Conservation (phyloP, 2,329 filamentous ascomycete genomes). For the Furcasterigmium furcatum region DNA sequence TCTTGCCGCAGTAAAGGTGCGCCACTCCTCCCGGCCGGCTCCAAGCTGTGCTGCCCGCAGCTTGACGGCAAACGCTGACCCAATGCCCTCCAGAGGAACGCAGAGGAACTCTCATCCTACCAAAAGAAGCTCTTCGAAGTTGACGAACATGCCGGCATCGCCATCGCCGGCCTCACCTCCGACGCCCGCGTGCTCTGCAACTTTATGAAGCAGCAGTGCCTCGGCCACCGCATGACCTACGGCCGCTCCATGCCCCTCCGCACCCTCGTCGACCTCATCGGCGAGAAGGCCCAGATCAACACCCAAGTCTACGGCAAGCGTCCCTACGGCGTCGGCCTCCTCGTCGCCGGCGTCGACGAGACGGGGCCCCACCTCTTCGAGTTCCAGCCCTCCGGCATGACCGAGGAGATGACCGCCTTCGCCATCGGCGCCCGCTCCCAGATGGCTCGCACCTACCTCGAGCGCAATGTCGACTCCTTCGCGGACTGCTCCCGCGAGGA, state of each 20-base stretch:
- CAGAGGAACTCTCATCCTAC: constrained; percentile 98
- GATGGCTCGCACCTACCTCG: constrained; percentile 96
- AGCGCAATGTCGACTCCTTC: constrained; percentile 86
- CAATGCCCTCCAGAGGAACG: constrained; percentile 69
- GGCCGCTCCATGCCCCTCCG: constrained; percentile 89
- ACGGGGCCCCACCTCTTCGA: constrained; percentile 95
- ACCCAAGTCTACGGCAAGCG: constrained; percentile 97
- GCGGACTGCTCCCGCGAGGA: constrained; percentile 74
- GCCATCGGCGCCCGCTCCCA: constrained; percentile 94
- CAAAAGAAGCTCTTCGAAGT: constrained; percentile 99
- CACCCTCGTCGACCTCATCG: constrained; percentile 86
- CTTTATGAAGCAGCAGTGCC: constrained; percentile 99
- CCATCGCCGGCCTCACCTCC: constrained; percentile 93
- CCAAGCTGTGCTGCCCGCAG: too few relatives aligned
- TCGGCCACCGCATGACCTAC: constrained; percentile 93
- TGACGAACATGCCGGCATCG: constrained; percentile 92
- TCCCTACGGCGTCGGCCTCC: constrained; percentile 89
- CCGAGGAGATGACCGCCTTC: constrained; percentile 94
- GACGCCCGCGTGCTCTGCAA: constrained; percentile 99
- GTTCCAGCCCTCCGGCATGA: constrained; percentile 95
- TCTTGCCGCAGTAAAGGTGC: constrained; percentile 92
- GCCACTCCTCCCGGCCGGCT: constrained; percentile 13
- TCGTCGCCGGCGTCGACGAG: constrained; percentile 92
- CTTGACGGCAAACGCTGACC: background rate
- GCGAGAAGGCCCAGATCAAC: constrained; percentile 94